These are phyloP conservation scores for Psilocybe tampanensis DNA, from an alignment of 768 basidiomycete species.

Conservation along the genomic window DNA sequence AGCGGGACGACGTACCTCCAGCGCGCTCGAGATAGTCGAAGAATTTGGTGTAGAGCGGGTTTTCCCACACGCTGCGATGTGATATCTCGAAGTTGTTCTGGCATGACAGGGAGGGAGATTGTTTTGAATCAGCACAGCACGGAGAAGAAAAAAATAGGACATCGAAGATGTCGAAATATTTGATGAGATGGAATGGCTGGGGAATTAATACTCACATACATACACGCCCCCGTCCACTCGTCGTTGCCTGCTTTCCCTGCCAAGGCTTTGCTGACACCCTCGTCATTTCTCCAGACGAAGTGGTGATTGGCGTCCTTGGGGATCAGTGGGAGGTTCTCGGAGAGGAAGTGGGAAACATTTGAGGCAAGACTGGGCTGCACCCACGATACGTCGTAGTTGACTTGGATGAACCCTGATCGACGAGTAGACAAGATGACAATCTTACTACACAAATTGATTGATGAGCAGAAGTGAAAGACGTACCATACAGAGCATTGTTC, in stretches of 20 bases:
- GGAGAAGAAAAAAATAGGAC: neutral
- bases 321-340: constrained; percentile 10
- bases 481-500: constrained; percentile 27
- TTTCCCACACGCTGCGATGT: constrained; percentile 29
- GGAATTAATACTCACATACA: constrained; percentile 29
- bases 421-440: neutral
- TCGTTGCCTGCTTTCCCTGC: constrained; percentile 24
- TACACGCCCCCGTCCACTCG: constrained; percentile 28
- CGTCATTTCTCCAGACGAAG: constrained; percentile 25
- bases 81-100: constrained; percentile 36
- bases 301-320: constrained; percentile 25
- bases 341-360: constrained; percentile 29
- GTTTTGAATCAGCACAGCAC: neutral
- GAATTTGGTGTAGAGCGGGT: constrained; percentile 24
- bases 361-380: constrained; percentile 29
- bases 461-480: neutral
- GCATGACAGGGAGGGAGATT: neutral
- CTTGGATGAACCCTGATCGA: constrained; percentile 28
- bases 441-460: neutral
- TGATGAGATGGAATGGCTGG: neutral
- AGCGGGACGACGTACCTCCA: constrained; percentile 17
- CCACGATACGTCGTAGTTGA: constrained; percentile 26
- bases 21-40: constrained; percentile 27
- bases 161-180: neutral
- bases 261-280: constrained; percentile 24